Conservation (phyloP, 805 yeast genomes). For the Candida peoriensis region DNA sequence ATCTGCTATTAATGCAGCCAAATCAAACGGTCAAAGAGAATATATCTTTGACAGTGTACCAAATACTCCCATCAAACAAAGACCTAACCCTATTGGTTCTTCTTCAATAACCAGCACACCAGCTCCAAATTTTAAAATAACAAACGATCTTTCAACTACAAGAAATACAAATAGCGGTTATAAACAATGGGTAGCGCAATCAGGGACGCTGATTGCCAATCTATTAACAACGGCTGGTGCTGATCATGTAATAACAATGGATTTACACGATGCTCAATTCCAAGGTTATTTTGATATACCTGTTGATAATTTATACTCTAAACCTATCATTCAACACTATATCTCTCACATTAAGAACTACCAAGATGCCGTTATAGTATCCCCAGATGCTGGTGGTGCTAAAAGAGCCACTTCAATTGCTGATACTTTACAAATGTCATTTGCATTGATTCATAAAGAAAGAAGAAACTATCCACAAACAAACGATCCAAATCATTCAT, state of each 20-base stretch:
- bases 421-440: conserved; percentile 79
- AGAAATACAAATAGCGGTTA: conserved; percentile 52
- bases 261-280: conserved; percentile 94
- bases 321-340: conserved; percentile 83
- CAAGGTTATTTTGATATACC: conserved; percentile 97
- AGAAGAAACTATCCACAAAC: conserved; percentile 58
- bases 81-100: conserved; percentile 4
- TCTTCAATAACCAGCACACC: background rate
- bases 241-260: conserved; percentile 96
- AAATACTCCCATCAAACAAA: conserved; percentile 27
- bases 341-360: conserved; percentile 78
- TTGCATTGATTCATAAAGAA: conserved; percentile 95
- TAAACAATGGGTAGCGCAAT: conserved; percentile 93
- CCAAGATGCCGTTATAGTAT: conserved; percentile 82
- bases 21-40: conserved; percentile 19
- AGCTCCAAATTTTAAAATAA: conserved; percentile 10
- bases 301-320: conserved; percentile 87
- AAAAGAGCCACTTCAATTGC: conserved; percentile 94
- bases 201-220: conserved; percentile 89
- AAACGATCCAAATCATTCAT: conserved; percentile 29
- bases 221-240: conserved; percentile 90
- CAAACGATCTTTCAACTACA: background rate
- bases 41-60: conserved; percentile 48
- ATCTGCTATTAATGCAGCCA: background rate
- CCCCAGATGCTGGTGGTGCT: conserved; percentile 99